phyloP scores from a whole-genome alignment of 2,329 filamentous ascomycete genomes.

The Acrocalymma vagum region DNA sequence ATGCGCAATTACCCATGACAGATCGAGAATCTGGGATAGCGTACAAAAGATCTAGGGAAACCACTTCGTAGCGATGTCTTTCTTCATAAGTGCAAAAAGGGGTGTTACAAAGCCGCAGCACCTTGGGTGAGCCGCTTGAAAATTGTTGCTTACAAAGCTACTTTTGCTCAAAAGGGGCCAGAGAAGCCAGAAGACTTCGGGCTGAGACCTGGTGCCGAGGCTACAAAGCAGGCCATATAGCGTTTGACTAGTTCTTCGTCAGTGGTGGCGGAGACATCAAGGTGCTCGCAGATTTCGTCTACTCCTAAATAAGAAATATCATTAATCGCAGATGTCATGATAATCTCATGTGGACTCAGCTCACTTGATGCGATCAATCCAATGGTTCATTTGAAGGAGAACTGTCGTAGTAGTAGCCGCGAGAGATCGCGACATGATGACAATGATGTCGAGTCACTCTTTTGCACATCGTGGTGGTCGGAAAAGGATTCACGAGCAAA shows the following conservation, averaged over 20 bases:
- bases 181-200: not conserved
- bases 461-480: not conserved
- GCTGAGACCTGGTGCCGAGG: not conserved
- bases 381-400: slow-evolving; percentile 1
- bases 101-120: no score
- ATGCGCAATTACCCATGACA: not conserved
- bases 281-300: slow-evolving; percentile 3
- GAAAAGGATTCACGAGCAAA: slow-evolving; percentile 1
- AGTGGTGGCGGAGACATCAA: not conserved
- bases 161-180: no score
- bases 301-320: not conserved
- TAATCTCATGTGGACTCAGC: not conserved
- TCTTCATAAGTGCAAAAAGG: no score
- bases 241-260: not conserved
- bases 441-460: slow-evolving; percentile 1
- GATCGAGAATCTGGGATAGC: not conserved
- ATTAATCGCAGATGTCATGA: not conserved
- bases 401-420: slow-evolving; percentile 1
- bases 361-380: slow-evolving; percentile 4
- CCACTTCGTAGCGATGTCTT: no score
- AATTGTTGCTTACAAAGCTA: no score
- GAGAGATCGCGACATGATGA: slow-evolving; percentile 1
- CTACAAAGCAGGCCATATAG: slow-evolving; percentile 1
- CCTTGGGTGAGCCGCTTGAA: no score
- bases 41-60: not conserved